A percentile compares a stretch with the other conserved stretches of the same genome.
Conservation (phyloP, 2,329 filamentous ascomycete species). For the Fusarium sp. region DNA sequence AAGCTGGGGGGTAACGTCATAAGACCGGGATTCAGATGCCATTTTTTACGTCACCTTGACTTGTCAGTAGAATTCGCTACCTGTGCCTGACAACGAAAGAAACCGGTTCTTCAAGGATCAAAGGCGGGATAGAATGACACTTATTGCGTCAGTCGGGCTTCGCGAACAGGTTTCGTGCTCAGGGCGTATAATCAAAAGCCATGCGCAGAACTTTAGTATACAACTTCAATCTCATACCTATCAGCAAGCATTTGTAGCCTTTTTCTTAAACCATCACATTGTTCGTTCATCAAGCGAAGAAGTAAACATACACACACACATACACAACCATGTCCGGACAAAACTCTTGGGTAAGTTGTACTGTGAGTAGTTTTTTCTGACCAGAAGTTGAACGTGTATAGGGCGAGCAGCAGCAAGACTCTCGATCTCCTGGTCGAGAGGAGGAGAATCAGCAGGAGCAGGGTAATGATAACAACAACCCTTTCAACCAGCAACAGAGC, state of each 20-base stretch:
- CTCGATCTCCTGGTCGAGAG: conserved; percentile 23
- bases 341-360: conserved; percentile 39
- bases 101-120: conserved; percentile 44
- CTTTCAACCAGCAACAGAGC: conserved; percentile 21
- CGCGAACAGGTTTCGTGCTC: conserved; percentile 43
- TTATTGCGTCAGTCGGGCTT: conserved; percentile 47
- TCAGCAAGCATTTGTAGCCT: conserved; percentile 18
- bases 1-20: conserved; percentile 34
- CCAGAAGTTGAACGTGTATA: conserved; percentile 23
- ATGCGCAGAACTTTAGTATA: conserved; percentile 18
- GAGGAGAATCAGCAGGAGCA: conserved; percentile 23
- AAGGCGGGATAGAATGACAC: conserved; percentile 40
- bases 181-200: conserved; percentile 42
- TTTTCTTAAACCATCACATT: conserved; percentile 10
- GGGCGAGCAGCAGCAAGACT: conserved; percentile 37
- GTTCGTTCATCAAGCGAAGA: conserved; percentile 8
- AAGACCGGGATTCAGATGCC: conserved; percentile 17
- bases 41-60: conserved; percentile 42
- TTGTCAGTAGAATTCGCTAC: conserved; percentile 15
- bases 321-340: conserved; percentile 40
- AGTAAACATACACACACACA: conserved; percentile 9
- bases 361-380: not conserved
- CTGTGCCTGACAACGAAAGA: conserved; percentile 28
- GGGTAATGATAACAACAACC: conserved; percentile 24
- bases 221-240: conserved; percentile 15